phyloP scores from a whole-genome alignment of 306 rosid genomes.

The Quercus parvula region DNA sequence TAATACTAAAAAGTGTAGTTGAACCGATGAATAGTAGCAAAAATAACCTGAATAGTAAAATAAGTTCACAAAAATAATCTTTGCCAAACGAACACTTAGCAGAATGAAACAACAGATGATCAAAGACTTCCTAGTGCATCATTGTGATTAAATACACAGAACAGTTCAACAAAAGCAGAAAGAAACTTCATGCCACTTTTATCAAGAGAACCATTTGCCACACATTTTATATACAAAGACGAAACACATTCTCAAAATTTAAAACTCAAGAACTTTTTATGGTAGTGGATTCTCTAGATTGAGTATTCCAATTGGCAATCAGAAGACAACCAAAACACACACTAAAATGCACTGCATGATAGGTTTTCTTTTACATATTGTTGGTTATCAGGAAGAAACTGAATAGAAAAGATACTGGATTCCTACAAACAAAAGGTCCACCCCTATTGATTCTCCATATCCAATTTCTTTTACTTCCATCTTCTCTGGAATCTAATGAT shows the following conservation, averaged over 20 bases:
- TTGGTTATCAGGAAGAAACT: not conserved
- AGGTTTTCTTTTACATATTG: not conserved
- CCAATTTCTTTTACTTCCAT: too few relatives aligned
- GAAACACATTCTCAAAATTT: not conserved
- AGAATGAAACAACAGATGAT: constrained; percentile 8
- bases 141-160: not conserved
- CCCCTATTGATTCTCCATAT: too few relatives aligned
- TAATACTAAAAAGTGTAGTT: too few relatives aligned
- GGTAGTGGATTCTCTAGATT: not conserved
- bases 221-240: not conserved
- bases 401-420: not conserved
- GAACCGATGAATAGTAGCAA: too few relatives aligned
- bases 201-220: not conserved
- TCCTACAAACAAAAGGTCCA: not conserved
- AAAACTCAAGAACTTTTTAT: not conserved
- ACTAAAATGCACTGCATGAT: not conserved
- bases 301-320: not conserved
- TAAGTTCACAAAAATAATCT: too few relatives aligned
- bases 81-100: not conserved
- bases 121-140: not conserved
- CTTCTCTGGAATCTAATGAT: too few relatives aligned
- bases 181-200: not conserved
- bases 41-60: too few relatives aligned
- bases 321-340: not conserved
- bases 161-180: not conserved